A percentile compares a stretch with the other conserved stretches of the same genome.
These are phyloP conservation scores for Paraphoma sp. DNA, from an alignment of 2,329 filamentous ascomycete genomes.

Conservation along the genomic window DNA sequence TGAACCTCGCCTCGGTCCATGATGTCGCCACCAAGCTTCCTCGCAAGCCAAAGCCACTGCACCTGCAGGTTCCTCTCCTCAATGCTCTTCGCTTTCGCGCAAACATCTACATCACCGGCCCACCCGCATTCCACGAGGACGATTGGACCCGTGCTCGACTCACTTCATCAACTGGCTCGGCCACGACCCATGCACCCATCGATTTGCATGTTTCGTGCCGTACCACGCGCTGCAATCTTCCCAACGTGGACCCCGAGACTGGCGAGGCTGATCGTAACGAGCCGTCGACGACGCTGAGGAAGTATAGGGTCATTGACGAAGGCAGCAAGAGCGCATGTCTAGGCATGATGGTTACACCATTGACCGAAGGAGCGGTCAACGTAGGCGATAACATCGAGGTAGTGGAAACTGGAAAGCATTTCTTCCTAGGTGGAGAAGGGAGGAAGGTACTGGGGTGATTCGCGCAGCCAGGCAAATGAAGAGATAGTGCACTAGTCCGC, in stretches of 20 bases:
- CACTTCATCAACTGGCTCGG: constrained; percentile 2
- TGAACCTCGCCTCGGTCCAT: constrained; percentile 70
- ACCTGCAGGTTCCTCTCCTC: constrained; percentile 57
- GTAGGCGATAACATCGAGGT: constrained; percentile 44
- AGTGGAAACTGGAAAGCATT: constrained; percentile 41
- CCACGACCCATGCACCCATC: constrained; percentile 53
- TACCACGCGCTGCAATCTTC: constrained; percentile 73
- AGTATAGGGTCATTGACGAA: constrained; percentile 65
- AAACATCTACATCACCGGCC: constrained; percentile 73
- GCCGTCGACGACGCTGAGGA: constrained; percentile 65
- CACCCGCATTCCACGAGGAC: constrained; percentile 72
- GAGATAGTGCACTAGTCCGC: background rate
- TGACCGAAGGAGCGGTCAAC: constrained; percentile 35
- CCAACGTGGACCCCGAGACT: constrained; percentile 70
- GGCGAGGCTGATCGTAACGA: constrained; percentile 63
- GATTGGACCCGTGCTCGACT: constrained; percentile 66
- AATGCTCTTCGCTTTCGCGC: constrained; percentile 71
- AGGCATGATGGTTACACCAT: constrained; percentile 70
- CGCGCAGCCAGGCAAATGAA: too few relatives aligned
- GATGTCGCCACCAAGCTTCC: constrained; percentile 65
- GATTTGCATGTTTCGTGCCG: constrained; percentile 66
- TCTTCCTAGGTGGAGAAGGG: constrained; percentile 25
- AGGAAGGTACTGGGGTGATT: background rate
- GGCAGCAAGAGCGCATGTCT: constrained; percentile 67
- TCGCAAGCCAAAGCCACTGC: constrained; percentile 43